A percentile compares a stretch with the other conserved stretches of the same genome.
These are phyloP conservation scores for Aulographum hederae DNA, from an alignment of 2,329 filamentous ascomycete species.

Conservation along the genomic window DNA sequence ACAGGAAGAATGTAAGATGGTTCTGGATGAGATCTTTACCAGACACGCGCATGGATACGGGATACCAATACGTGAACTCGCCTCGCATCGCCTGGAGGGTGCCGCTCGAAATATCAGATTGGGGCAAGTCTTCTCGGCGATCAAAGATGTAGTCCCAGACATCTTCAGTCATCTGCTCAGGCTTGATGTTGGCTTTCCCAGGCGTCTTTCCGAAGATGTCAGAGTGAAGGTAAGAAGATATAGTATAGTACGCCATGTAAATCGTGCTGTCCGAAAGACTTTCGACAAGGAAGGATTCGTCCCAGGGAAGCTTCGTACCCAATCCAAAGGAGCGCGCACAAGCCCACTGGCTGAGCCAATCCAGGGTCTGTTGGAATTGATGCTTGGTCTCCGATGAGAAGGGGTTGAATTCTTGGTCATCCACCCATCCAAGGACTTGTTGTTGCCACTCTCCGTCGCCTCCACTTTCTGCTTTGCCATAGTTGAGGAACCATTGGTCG, in stretches of 20 bases:
- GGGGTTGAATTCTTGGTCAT: constrained; percentile 50
- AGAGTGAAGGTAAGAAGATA: constrained; percentile 49
- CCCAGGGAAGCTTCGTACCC: constrained; percentile 90
- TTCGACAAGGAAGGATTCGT: constrained; percentile 78
- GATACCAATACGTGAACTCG: constrained; percentile 96
- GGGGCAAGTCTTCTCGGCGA: constrained; percentile 52
- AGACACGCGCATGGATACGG: constrained; percentile 69
- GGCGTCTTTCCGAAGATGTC: constrained; percentile 68
- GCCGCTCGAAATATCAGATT: constrained; percentile 55
- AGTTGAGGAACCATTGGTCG: constrained; percentile 97
- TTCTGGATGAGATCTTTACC: constrained; percentile 91
- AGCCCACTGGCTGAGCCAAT: constrained; percentile 93
- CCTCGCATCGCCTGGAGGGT: constrained; percentile 65
- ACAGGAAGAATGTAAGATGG: constrained; percentile 90
- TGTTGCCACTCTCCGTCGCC: constrained; percentile 24
- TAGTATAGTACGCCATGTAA: constrained; percentile 60
- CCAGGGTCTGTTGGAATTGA: constrained; percentile 62
- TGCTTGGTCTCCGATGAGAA: constrained; percentile 44
- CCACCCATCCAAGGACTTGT: constrained; percentile 9
- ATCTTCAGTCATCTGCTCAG: constrained; percentile 83
- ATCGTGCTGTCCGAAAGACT: constrained; percentile 81
- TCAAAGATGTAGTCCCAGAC: constrained; percentile 95
- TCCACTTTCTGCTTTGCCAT: constrained; percentile 46
- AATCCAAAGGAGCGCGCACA: constrained; percentile 83
- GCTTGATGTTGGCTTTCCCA: constrained; percentile 48